Conservation (phyloP, 352 stramenopile species). For the Globisporangium megalacanthum region DNA sequence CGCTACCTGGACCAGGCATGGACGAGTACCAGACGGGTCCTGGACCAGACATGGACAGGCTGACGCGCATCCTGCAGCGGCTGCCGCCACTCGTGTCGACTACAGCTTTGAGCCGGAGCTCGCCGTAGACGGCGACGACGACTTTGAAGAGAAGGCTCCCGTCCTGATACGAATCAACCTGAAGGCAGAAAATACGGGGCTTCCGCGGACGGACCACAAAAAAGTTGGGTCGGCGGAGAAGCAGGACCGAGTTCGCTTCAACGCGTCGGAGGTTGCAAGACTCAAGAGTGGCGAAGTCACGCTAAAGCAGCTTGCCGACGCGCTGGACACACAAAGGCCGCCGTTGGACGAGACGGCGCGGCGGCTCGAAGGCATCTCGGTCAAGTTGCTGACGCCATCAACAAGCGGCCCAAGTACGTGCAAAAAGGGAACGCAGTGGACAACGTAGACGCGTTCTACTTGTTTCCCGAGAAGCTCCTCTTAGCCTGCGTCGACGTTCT, state of each 20-base stretch:
- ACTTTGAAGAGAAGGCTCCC: no score
- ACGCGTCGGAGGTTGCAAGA: background rate
- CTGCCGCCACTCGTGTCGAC: no score
- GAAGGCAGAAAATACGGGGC: background rate
- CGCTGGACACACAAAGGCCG: background rate
- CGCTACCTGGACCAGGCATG: no score
- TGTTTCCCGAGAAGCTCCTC: background rate
- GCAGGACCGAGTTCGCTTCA: background rate
- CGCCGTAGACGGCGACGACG: no score
- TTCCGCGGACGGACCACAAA: background rate
- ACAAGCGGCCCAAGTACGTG: background rate
- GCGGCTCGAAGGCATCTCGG: background rate
- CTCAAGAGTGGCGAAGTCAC: background rate
- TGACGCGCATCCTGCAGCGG: no score
- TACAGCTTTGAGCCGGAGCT: no score
- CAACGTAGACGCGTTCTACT: background rate
- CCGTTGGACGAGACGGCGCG: background rate
- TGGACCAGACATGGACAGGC: no score
- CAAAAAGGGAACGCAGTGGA: background rate
- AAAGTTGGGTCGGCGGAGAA: background rate
- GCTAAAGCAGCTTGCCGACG: background rate
- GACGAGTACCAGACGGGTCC: background rate
- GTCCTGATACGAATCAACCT: background rate
- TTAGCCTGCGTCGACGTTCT: background rate
- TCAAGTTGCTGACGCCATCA: background rate